These are phyloP conservation scores for Capsicum baccatum DNA, from an alignment of 257 asterid species.

Conservation along the genomic window DNA sequence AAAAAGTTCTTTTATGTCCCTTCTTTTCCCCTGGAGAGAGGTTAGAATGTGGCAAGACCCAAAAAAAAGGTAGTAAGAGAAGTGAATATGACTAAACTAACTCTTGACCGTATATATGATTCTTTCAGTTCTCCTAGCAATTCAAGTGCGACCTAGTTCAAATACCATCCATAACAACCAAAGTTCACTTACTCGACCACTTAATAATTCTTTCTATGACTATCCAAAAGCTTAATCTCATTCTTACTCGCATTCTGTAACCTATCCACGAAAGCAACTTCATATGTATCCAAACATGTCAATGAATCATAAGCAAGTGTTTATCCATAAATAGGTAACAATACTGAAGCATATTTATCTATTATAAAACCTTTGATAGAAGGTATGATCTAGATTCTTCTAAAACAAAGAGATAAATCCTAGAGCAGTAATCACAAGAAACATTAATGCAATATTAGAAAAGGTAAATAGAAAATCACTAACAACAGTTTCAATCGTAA, in stretches of 20 bases:
- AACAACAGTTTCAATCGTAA: not conserved
- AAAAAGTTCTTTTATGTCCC: not conserved
- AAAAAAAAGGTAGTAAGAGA: not conserved
- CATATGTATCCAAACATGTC: not conserved
- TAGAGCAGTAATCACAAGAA: not conserved
- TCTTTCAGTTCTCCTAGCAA: not conserved
- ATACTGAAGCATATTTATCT: conserved; percentile 2
- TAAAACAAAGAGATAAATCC: not conserved
- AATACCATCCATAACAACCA: not conserved
- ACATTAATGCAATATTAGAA: not conserved
- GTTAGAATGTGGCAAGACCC: too few relatives aligned
- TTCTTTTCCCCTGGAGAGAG: not conserved
- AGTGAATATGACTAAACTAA: not conserved
- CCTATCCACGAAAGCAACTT: conserved; percentile 11
- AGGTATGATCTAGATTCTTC: conserved; percentile 16
- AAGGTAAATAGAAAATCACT: not conserved
- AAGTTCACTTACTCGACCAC: not conserved
- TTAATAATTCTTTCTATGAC: not conserved
- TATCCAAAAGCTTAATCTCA: not conserved
- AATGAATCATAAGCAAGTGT: not conserved
- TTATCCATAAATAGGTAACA: not conserved
- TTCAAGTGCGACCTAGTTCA: not conserved
- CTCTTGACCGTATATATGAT: not conserved
- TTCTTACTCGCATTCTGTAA: conserved; percentile 9
- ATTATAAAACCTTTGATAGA: conserved; percentile 13